phyloP scores from a whole-genome alignment of 192 early-diverging fungal species.

The Podila minutissima region DNA sequence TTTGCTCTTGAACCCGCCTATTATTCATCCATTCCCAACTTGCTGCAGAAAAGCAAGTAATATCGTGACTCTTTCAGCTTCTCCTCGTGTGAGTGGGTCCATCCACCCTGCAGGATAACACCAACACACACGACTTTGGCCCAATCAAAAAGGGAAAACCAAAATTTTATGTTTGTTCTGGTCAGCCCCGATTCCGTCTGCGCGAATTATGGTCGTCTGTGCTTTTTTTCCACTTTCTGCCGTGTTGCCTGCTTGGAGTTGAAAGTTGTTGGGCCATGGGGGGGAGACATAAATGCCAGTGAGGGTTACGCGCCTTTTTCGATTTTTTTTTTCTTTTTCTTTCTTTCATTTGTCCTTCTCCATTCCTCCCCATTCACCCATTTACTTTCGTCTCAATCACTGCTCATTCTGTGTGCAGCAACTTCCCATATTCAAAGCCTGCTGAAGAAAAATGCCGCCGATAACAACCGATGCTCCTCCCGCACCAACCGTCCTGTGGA shows the following conservation, averaged over 20 bases:
- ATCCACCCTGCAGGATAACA: slow-evolving; percentile 6
- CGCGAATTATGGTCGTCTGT: no score
- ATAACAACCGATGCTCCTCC: not conserved
- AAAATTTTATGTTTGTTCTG: not conserved
- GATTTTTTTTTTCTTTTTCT: not conserved
- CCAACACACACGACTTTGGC: not conserved
- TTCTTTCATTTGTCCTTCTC: not conserved
- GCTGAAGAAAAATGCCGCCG: not conserved
- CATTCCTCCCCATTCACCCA: not conserved
- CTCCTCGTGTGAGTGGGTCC: no score
- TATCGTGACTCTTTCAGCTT: no score
- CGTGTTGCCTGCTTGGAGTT: not conserved
- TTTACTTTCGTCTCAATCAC: not conserved
- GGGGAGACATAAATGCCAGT: no score
- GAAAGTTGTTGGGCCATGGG: no score
- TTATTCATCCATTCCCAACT: no score
- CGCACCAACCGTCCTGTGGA: slow-evolving; percentile 16
- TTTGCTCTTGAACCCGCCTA: no score
- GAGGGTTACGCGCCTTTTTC: not conserved
- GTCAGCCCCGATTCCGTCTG: not conserved
- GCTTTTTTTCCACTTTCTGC: not conserved
- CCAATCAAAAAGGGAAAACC: not conserved
- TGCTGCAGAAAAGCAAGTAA: no score
- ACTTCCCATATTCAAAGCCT: not conserved
- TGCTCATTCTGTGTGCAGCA: not conserved